These are phyloP conservation scores for Xylariaceae sp. DNA, from an alignment of 2,329 filamentous ascomycete genomes.

Conservation along the genomic window DNA sequence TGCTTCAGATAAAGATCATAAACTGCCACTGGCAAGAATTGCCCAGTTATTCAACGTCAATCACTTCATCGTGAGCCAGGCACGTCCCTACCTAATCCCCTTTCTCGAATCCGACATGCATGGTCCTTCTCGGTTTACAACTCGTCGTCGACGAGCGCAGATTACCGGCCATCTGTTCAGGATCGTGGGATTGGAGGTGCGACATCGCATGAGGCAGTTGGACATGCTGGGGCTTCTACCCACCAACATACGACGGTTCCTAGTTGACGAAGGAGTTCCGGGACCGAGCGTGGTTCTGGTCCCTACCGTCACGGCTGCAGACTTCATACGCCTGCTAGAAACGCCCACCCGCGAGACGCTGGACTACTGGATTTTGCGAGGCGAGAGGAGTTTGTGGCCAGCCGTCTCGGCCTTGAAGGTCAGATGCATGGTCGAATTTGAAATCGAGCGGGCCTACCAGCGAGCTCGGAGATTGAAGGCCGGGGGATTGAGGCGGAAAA, in stretches of 20 bases:
- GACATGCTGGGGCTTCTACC: slow-evolving; percentile 72
- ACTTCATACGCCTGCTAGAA: slow-evolving; percentile 76
- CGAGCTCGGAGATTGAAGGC: slow-evolving; percentile 61
- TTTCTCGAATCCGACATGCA: slow-evolving; percentile 79
- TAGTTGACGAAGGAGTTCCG: slow-evolving; percentile 77
- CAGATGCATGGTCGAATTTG: slow-evolving; percentile 78
- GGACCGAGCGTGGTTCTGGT: slow-evolving; percentile 75
- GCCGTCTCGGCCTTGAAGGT: slow-evolving; percentile 76
- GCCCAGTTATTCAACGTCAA: slow-evolving; percentile 87
- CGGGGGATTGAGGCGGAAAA: slow-evolving; percentile 43
- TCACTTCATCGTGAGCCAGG: slow-evolving; percentile 91
- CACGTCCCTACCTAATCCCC: slow-evolving; percentile 80
- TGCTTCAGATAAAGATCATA: slow-evolving; percentile 59
- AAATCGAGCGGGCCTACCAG: slow-evolving; percentile 81
- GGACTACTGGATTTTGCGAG: slow-evolving; percentile 78
- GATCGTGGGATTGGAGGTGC: slow-evolving; percentile 68
- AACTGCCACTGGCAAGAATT: slow-evolving; percentile 61
- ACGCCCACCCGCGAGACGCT: slow-evolving; percentile 70
- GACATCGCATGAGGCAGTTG: slow-evolving; percentile 74
- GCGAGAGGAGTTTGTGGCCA: slow-evolving; percentile 87
- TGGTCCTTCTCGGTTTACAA: slow-evolving; percentile 59
- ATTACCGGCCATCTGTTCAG: slow-evolving; percentile 55
- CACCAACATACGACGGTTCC: slow-evolving; percentile 61
- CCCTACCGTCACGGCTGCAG: slow-evolving; percentile 65
- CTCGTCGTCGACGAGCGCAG: slow-evolving; percentile 52